Evolutionary conservation across 1,284 basidiomycete genomes (phyloP).

Genomic region (Ceratobasidium sp.): DNA sequence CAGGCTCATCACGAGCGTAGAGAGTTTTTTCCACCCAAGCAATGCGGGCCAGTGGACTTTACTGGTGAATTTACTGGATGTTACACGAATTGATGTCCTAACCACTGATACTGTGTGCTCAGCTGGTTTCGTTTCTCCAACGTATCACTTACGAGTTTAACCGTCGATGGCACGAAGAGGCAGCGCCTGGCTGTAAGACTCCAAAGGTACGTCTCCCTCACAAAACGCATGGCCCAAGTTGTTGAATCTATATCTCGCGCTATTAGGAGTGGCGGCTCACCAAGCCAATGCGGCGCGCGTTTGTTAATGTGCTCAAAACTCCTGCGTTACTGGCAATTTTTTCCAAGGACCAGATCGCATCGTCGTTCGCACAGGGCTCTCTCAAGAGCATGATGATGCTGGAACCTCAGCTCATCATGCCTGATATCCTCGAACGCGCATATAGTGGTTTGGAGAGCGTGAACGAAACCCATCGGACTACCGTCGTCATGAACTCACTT

Average conservation of each 20-base stretch:
- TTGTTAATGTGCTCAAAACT: conserved; percentile 85
- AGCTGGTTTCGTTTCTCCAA: conserved; percentile 82
- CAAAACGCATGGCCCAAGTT: too few species aligned
- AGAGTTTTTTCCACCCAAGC: conserved; percentile 92
- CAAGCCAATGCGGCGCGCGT: conserved; percentile 80
- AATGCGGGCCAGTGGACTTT: conserved; percentile 78
- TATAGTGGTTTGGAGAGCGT: conserved; percentile 91
- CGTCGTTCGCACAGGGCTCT: conserved; percentile 74
- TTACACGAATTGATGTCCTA: not conserved
- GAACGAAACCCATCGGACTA: conserved; percentile 95
- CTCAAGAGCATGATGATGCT: conserved; percentile 72
- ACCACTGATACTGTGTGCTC: conserved; percentile 48
- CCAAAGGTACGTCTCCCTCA: conserved; percentile 79
- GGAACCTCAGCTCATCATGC: conserved; percentile 90
- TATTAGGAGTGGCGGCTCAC: conserved; percentile 73
- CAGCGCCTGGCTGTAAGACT: conserved; percentile 81
- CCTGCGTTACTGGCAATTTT: conserved; percentile 96
- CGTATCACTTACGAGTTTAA: conserved; percentile 83
- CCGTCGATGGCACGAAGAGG: conserved; percentile 86
- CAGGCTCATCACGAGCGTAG: conserved; percentile 90
- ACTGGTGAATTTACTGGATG: conserved; percentile 54
- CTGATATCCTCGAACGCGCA: conserved; percentile 90
- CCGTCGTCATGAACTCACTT: conserved; percentile 90
- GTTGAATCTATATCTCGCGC: too few species aligned
- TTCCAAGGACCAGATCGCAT: conserved; percentile 81